Base-by-base conservation (phyloP, 2,329 filamentous ascomycete species). In the Monosporascus ibericus region DNA sequence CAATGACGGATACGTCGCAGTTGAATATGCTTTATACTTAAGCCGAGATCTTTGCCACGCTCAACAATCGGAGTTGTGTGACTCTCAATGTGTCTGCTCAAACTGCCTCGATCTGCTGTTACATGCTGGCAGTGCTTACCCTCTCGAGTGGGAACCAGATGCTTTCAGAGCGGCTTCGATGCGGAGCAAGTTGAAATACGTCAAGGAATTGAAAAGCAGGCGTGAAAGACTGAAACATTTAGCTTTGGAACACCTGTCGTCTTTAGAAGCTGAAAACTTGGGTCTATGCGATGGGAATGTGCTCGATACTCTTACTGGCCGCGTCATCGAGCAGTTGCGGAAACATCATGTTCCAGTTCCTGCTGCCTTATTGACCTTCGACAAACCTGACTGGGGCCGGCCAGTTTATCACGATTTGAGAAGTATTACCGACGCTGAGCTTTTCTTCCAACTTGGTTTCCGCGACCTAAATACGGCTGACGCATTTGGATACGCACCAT, bases 1-100 rank as follows among this genome's bases (percentile, higher is more conserved):
- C 17, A 3, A 0, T 3, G 0, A 2, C 6, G 3, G 24, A 7
- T 1, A 17, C 1, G 4, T 24, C n/a, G 22, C 42, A 18, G 42
- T 22, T 8, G 22, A 11, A 6, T 27, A 25, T 27, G 42, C 42
- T 7, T 17, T 46, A 25, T 2, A 8, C 17, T n/a, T 17, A 1
- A 46, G 42, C 17, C 22, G 25, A 17, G 1, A 2, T 17, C 24
- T 46, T 3, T 46, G 42, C 42, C 7, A 15, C 42, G 24, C 22
- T 46, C 24, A 30, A 7, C 5, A 30, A 17, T 46, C 14, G 5
- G 25, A 2, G 8, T 46, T 46, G 2, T 46, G 42, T 4, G 42
- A 46, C 42, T 9, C 22, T n/a, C 22, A n/a, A 18, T 46, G 42
- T 22, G 5, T 24, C 42, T 46, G 42, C 24, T 7, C 42, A 18